These are phyloP conservation scores for Saxophila tyrrhenica DNA, from an alignment of 495 filamentous ascomycete genomes.

Conservation along the genomic window DNA sequence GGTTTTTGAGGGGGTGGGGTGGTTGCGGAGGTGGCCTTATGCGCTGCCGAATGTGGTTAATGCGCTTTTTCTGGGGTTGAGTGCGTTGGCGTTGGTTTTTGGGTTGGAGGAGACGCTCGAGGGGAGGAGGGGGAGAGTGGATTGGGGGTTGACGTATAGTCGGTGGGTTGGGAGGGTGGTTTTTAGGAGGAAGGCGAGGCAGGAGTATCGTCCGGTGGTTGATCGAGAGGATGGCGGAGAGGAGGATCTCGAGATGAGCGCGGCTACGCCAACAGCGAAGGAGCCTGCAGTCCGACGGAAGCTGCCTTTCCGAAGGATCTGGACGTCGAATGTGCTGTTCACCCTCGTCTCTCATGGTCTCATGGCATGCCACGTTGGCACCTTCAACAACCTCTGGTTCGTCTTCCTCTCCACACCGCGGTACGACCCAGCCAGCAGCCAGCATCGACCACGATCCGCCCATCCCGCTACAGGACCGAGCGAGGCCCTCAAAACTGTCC, in stretches of 20 bases:
- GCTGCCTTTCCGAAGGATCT: slow-evolving; percentile 55
- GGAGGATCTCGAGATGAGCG: slow-evolving; percentile 11
- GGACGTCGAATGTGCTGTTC: slow-evolving; percentile 48
- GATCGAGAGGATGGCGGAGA: slow-evolving; percentile 7
- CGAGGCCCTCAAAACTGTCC: slow-evolving; percentile 23
- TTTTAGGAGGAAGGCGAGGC: slow-evolving; percentile 18
- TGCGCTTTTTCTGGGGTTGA: slow-evolving; percentile 49
- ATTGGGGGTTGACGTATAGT: slow-evolving; percentile 41
- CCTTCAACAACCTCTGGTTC: slow-evolving; percentile 65
- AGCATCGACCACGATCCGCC: slow-evolving; percentile 37
- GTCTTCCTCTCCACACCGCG: slow-evolving; percentile 59
- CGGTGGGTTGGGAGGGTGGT: slow-evolving; percentile 32
- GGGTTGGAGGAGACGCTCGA: slow-evolving; percentile 58
- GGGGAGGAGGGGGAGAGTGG: slow-evolving; percentile 33
- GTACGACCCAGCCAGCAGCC: slow-evolving; percentile 28
- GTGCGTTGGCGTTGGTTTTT: slow-evolving; percentile 46
- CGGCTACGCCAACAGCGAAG: not conserved
- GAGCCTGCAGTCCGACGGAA: slow-evolving; percentile 21
- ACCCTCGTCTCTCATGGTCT: slow-evolving; percentile 55
- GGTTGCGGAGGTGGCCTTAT: slow-evolving; percentile 61
- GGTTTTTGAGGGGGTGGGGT: slow-evolving; percentile 55
- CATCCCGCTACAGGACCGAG: slow-evolving; percentile 34
- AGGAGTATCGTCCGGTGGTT: slow-evolving; percentile 11
- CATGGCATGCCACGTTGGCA: slow-evolving; percentile 60
- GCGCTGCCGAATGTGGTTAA: slow-evolving; percentile 65